These are phyloP conservation scores for Suillus americanus DNA, from an alignment of 768 basidiomycete species.

Conservation along the genomic window DNA sequence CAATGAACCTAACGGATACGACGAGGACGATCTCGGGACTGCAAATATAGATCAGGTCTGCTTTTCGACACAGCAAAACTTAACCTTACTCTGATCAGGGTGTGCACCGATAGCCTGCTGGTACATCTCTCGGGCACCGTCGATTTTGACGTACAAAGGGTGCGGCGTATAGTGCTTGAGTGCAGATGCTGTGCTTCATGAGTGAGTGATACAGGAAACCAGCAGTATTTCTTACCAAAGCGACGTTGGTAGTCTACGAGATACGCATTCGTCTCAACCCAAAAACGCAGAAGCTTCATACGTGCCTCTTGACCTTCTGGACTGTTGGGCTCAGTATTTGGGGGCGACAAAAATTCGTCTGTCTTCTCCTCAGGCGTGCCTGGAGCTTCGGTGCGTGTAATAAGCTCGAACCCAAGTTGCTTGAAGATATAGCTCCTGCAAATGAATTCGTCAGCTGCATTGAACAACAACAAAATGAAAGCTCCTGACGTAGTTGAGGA, in stretches of 20 bases:
- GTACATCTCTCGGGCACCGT: constrained; percentile 67
- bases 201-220: constrained; percentile 12
- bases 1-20: constrained; percentile 31
- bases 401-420: constrained; percentile 37
- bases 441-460: constrained; percentile 12
- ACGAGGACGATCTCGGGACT: constrained; percentile 58
- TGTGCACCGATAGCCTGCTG: constrained; percentile 75
- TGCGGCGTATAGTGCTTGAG: constrained; percentile 44
- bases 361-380: background rate
- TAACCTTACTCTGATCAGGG: constrained; percentile 65
- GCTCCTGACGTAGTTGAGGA: constrained; percentile 51
- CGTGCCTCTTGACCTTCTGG: constrained; percentile 51
- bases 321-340: constrained; percentile 47
- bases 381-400: constrained; percentile 21
- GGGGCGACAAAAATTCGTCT: constrained; percentile 54
- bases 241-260: constrained; percentile 53
- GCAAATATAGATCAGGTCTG: constrained; percentile 15
- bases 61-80: background rate
- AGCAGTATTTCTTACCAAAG: constrained; percentile 35
- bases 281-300: constrained; percentile 69
- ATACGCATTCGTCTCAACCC: constrained; percentile 78
- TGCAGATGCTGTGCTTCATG: constrained; percentile 38
- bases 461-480: background rate
- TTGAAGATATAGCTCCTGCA: constrained; percentile 43
- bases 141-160: constrained; percentile 49